Base-by-base conservation (phyloP, 441 rosid species). In the Sinapis alba region DNA sequence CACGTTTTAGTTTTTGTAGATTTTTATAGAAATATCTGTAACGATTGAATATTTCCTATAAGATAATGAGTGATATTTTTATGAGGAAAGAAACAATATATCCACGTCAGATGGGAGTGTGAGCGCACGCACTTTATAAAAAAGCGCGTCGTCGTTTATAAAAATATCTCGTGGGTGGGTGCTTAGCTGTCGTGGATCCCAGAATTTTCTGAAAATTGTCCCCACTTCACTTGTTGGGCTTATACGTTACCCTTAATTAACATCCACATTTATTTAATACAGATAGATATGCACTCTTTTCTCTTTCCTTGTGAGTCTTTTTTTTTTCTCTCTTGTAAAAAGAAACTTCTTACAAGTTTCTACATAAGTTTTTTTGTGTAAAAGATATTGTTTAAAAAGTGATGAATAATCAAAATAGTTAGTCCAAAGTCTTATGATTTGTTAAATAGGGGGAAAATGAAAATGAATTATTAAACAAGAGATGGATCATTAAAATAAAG, bases 221-320 rank as follows among this genome's bases (percentile, higher is more conserved):
- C 76, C 64, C 36, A 36, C 41, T 36, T 38, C 0, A 11, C 51
- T 72, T 71, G 68, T 51, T 72, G 51, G 62, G 76, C 70, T 32
- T 73, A 18, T 43, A 73, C 57, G 71, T 58, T 53, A 73, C 69
- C 13, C 69, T 38, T 38, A 1, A 12, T 62, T 60, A 10, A 45
- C 21, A 32, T 62, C 43, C 68, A 38, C 15, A 38, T 38, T 38
- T 38, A 38, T 38, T 38, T 12, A 38, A 21, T 57, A 56, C 26
- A 10, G 54, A 26, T 16, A 30, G 16, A 23, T 15, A 28, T 65
- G 23, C n/a, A 32, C 36, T 10, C 6, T 26, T 54, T 60, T 28
- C 38, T 47, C 7, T 61, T 34, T 19, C 10, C 5, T 8, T 16
- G 4, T 13, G 20, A 28, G 20, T 16, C 16, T 13, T 26, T 16